Conservation (phyloP, 2,329 filamentous ascomycete species). For the Purpureocillium takamizusanense region DNA sequence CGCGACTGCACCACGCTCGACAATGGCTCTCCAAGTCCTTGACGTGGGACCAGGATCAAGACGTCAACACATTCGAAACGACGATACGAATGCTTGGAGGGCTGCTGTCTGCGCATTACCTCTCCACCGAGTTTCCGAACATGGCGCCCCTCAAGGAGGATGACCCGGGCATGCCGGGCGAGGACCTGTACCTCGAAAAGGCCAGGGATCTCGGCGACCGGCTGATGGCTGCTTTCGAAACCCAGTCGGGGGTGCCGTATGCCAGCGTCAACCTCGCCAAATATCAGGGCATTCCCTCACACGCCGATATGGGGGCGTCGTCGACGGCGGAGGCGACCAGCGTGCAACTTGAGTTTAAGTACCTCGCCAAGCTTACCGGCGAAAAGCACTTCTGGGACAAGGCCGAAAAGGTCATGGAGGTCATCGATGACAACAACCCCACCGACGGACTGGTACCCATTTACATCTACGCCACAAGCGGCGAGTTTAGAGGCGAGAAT, state of each 20-base stretch:
- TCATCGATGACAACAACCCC: slow-evolving; percentile 73
- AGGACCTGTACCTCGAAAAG: slow-evolving; percentile 93
- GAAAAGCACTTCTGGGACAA: slow-evolving; percentile 89
- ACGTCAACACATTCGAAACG: slow-evolving; percentile 96
- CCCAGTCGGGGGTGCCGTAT: slow-evolving; percentile 75
- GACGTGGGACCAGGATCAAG: slow-evolving; percentile 84
- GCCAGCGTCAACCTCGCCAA: slow-evolving; percentile 83
- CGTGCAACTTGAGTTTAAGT: slow-evolving; percentile 93
- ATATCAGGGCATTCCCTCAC: slow-evolving; percentile 66
- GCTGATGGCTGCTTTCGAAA: slow-evolving; percentile 80
- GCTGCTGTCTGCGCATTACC: slow-evolving; percentile 84
- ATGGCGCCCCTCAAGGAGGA: slow-evolving; percentile 67
- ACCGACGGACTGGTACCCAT: slow-evolving; percentile 85
- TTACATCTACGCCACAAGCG: slow-evolving; percentile 72
- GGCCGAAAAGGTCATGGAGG: slow-evolving; percentile 83
- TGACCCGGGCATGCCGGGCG: slow-evolving; percentile 62
- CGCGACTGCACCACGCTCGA: slow-evolving; percentile 71
- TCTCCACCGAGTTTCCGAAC: slow-evolving; percentile 76
- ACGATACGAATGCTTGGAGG: slow-evolving; percentile 97
- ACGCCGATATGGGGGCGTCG: slow-evolving; percentile 77
- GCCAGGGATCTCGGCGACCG: slow-evolving; percentile 87
- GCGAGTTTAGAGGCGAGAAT: slow-evolving; percentile 72
- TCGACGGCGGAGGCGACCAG: slow-evolving; percentile 92
- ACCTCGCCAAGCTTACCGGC: slow-evolving; percentile 87
- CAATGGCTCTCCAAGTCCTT: slow-evolving; percentile 80